Conservation (phyloP, 1,284 basidiomycete species). For the Schizophyllum amplum region DNA sequence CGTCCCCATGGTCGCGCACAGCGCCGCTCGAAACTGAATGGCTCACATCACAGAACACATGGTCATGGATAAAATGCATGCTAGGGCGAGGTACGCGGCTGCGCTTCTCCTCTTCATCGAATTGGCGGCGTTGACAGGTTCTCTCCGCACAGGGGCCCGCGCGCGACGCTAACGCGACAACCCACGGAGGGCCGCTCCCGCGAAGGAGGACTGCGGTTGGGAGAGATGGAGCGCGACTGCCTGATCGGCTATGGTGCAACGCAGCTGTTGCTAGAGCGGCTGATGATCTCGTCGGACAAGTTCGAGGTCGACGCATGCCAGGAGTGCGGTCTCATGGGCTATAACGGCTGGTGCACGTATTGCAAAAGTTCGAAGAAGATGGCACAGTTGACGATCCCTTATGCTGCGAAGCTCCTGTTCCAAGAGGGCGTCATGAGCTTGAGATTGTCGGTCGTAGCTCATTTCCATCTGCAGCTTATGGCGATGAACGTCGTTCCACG, state of each 20-base stretch:
- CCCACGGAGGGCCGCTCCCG: constrained; percentile 97
- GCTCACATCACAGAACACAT: constrained; percentile 64
- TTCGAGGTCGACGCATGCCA: constrained; percentile 97
- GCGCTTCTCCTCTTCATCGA: constrained; percentile 5
- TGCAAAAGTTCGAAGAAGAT: constrained; percentile 97
- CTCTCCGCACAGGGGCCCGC: constrained; percentile 65
- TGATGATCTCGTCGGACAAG: constrained; percentile 97
- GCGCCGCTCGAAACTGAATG: constrained; percentile 4
- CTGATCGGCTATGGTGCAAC: constrained; percentile 95
- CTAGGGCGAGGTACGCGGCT: constrained; percentile 72
- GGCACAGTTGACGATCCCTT: constrained; percentile 95
- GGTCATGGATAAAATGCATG: constrained; percentile 99
- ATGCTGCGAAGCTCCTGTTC: constrained; percentile 95
- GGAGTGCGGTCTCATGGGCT: constrained; percentile 92
- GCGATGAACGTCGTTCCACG: constrained; percentile 92
- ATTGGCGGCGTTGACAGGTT: constrained; percentile 8
- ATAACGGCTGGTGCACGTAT: constrained; percentile 92
- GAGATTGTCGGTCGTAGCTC: constrained; percentile 2
- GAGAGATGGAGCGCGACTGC: constrained; percentile 99
- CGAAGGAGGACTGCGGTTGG: constrained; percentile 93
- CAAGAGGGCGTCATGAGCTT: constrained; percentile 66
- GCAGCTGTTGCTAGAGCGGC: constrained; percentile 88
- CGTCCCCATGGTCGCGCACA: constrained; percentile 19
- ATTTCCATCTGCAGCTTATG: constrained; percentile 56
- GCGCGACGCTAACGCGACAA: constrained; percentile 94